A percentile compares a stretch with the other conserved stretches of the same genome.
Evolutionary conservation across 2,329 filamentous ascomycete genomes (phyloP).

Genomic region (Trichoderma harzianum): DNA sequence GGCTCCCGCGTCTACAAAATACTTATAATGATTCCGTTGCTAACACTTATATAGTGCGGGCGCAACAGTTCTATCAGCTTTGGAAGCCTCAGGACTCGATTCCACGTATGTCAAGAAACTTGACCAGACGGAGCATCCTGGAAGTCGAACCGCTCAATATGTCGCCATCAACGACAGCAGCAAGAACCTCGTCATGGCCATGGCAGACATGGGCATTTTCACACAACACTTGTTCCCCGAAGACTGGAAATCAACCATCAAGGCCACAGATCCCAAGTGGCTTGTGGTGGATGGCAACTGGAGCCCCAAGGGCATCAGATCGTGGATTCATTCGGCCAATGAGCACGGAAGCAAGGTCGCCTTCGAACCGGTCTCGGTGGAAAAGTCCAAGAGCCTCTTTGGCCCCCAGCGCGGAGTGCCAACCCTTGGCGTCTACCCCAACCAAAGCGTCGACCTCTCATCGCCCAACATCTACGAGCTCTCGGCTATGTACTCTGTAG

Average conservation of each 20-base stretch:
- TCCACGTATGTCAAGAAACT: constrained; percentile 60
- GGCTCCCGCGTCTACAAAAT: background rate
- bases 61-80: constrained; percentile 63
- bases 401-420: constrained; percentile 37
- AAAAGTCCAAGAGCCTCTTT: constrained; percentile 73
- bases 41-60: constrained; percentile 55
- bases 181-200: constrained; percentile 83
- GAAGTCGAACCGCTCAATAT: constrained; percentile 79
- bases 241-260: constrained; percentile 60
- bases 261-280: constrained; percentile 62
- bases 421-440: constrained; percentile 53
- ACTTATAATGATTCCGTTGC: background rate
- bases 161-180: constrained; percentile 81
- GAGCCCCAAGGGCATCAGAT: constrained; percentile 60
- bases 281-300: constrained; percentile 88
- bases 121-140: constrained; percentile 43
- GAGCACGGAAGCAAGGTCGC: constrained; percentile 58
- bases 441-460: constrained; percentile 64
- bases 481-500: constrained; percentile 70
- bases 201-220: constrained; percentile 93
- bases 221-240: constrained; percentile 51
- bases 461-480: constrained; percentile 86
- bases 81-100: constrained; percentile 63
- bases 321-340: constrained; percentile 64
- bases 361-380: constrained; percentile 85